Conservation (phyloP, 805 yeast genomes). For the Barnettozyma sp. region DNA sequence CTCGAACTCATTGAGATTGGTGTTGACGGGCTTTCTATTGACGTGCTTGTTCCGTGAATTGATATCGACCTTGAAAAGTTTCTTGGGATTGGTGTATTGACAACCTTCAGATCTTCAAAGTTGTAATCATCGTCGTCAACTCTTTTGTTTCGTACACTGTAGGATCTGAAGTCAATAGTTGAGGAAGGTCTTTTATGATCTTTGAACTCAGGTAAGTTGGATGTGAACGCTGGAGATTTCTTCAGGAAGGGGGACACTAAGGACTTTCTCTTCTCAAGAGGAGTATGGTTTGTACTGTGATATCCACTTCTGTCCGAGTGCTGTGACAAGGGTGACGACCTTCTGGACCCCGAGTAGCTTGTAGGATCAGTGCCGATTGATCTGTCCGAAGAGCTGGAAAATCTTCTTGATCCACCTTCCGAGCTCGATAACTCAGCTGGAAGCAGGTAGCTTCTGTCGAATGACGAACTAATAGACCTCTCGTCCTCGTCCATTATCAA, state of each 20-base stretch:
- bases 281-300: too few relatives aligned
- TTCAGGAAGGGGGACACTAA: not conserved
- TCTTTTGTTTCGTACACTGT: too few relatives aligned
- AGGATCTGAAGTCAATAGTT: not conserved
- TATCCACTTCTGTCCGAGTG: not conserved
- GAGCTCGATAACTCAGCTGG: constrained; percentile 1
- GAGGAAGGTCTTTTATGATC: constrained; percentile 4
- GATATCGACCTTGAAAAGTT: constrained; percentile 7
- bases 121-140: too few relatives aligned
- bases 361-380: not conserved
- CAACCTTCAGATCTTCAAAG: constrained; percentile 4
- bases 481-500: constrained; percentile 27
- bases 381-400: not conserved
- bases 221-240: constrained; percentile 9
- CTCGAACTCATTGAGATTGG: not conserved
- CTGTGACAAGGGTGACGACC: not conserved
- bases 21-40: constrained; percentile 1
- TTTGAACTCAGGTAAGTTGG: constrained; percentile 8
- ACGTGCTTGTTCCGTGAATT: constrained; percentile 1
- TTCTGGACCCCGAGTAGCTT: not conserved
- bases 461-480: constrained; percentile 2
- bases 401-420: not conserved
- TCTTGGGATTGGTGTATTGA: constrained; percentile 8
- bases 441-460: constrained; percentile 1
- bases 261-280: not conserved